These are phyloP conservation scores for Backusella circina DNA, from an alignment of 192 early-diverging fungal genomes.

Conservation along the genomic window DNA sequence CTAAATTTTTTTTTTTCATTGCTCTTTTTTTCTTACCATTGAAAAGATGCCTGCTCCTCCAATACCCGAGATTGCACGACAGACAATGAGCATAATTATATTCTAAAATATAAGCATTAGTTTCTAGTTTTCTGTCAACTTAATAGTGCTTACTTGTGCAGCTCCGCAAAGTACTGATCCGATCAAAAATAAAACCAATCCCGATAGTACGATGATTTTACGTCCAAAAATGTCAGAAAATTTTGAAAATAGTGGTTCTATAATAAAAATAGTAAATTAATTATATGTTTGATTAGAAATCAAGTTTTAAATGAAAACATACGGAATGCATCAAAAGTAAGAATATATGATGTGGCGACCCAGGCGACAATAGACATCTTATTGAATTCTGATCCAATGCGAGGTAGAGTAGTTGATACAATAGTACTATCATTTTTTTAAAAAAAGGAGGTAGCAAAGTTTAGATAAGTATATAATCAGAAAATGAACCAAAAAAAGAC, in stretches of 20 bases:
- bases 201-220: constrained; percentile 71
- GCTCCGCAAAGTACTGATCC: constrained; percentile 84
- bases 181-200: constrained; percentile 72
- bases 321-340: constrained; percentile 36
- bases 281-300: neutral
- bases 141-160: constrained; percentile 36
- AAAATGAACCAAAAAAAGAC: neutral
- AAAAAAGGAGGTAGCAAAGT: neutral
- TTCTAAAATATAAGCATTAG: constrained; percentile 4
- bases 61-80: constrained; percentile 62
- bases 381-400: constrained; percentile 71
- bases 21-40: constrained; percentile 34
- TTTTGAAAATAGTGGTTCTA: constrained; percentile 64
- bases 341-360: constrained; percentile 76
- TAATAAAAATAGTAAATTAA: neutral
- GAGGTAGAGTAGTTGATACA: constrained; percentile 71
- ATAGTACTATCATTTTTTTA: constrained; percentile 55
- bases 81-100: constrained; percentile 55
- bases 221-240: constrained; percentile 85
- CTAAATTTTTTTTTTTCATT: neutral
- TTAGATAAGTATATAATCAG: neutral
- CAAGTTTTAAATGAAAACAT: constrained; percentile 2
- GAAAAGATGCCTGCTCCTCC: constrained; percentile 60
- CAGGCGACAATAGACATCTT: constrained; percentile 66
- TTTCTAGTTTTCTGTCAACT: neutral